phyloP scores from a whole-genome alignment of 1,139 yeast genomes.

The Meyerozyma smithsonii region DNA sequence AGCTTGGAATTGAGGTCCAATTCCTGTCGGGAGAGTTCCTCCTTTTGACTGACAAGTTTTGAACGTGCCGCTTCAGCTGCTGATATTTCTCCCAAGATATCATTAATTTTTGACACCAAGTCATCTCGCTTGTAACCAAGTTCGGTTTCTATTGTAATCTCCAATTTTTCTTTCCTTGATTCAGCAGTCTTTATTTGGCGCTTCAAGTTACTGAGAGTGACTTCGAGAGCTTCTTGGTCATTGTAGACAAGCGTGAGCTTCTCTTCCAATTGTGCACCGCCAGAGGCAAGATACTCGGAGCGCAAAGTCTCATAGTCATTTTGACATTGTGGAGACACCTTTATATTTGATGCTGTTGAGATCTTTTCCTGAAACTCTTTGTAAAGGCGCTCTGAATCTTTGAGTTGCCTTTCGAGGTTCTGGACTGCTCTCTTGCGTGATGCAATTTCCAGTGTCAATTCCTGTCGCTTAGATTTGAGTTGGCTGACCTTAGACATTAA shows the following conservation, averaged over 20 bases:
- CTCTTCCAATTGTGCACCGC: conserved; percentile 58
- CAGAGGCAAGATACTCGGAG: conserved; percentile 49
- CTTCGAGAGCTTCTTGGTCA: conserved; percentile 39
- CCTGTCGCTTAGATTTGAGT: conserved; percentile 48
- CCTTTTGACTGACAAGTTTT: conserved; percentile 41
- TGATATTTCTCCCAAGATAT: conserved; percentile 19
- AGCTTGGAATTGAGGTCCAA: conserved; percentile 58
- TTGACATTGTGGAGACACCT: conserved; percentile 48
- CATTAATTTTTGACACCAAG: conserved; percentile 26
- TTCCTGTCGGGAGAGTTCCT: conserved; percentile 45
- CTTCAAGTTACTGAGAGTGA: conserved; percentile 35
- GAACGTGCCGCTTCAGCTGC: conserved; percentile 37
- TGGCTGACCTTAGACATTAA: conserved; percentile 43
- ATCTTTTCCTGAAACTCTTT: conserved; percentile 37
- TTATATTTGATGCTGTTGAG: conserved; percentile 21
- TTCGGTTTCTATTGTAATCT: conserved; percentile 27
- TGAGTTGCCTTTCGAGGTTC: conserved; percentile 44
- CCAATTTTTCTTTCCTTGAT: conserved; percentile 33
- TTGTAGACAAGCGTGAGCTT: conserved; percentile 38
- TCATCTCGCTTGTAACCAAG: conserved; percentile 30
- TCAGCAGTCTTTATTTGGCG: conserved; percentile 41
- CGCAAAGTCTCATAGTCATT: conserved; percentile 59
- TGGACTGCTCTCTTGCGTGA: conserved; percentile 46
- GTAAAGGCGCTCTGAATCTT: conserved; percentile 40
- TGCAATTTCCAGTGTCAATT: conserved; percentile 46